Conservation (phyloP, 305 asterid species). For the Solanum hybrid region DNA sequence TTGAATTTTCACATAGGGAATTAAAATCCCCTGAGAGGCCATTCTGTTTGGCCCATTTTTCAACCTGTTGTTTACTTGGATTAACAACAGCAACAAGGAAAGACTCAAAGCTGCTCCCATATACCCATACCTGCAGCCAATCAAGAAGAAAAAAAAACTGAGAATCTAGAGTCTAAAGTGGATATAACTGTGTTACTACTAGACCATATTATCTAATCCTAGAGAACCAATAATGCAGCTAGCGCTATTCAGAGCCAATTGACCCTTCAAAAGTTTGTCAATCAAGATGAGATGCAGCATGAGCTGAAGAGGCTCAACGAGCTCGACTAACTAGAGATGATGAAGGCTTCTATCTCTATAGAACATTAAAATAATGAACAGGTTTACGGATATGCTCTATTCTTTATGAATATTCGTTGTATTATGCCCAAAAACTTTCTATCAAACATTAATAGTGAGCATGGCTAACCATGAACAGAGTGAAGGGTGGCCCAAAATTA, state of each 20-base stretch:
- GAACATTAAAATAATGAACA: background rate
- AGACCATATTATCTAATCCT: background rate
- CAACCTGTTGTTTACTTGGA: constrained; percentile 18
- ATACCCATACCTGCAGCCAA: constrained; percentile 16
- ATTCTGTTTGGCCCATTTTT: constrained; percentile 14
- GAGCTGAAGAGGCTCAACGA: background rate
- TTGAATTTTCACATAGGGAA: constrained; percentile 12
- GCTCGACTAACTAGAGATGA: background rate
- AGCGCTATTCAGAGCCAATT: background rate
- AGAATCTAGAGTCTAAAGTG: background rate
- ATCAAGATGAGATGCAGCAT: background rate
- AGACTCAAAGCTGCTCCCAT: constrained; percentile 22
- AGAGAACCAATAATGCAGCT: background rate
- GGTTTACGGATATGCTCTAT: background rate
- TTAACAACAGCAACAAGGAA: constrained; percentile 19
- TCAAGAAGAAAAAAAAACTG: background rate
- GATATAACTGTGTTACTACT: background rate
- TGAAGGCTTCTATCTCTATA: background rate
- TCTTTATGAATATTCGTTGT: background rate
- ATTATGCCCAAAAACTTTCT: background rate
- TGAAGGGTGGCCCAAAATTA: background rate
- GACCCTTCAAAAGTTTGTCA: background rate
- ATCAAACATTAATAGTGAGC: background rate
- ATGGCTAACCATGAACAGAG: background rate
- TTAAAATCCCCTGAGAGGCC: constrained; percentile 15